Conservation (phyloP, 495 filamentous ascomycete species). For the Hamigera avellanea region DNA sequence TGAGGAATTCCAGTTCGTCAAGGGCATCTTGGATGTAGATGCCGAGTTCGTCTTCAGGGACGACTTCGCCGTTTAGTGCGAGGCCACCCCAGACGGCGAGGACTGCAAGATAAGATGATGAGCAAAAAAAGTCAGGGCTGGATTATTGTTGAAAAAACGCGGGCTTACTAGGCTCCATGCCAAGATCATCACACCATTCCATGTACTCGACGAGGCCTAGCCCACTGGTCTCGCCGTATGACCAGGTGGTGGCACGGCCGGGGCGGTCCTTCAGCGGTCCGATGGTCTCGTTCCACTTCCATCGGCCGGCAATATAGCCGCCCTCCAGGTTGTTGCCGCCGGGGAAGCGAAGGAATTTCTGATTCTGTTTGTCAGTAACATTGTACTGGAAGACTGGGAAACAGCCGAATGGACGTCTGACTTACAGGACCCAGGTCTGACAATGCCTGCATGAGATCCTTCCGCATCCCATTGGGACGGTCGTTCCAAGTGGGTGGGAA, state of each 20-base stretch:
- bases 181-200: slow-evolving; percentile 52
- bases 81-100: slow-evolving; percentile 50
- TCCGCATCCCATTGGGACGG: slow-evolving; percentile 50
- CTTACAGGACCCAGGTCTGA: slow-evolving; percentile 28
- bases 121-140: too few species aligned
- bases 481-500: slow-evolving; percentile 52
- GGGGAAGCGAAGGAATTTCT: slow-evolving; percentile 51
- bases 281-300: slow-evolving; percentile 61
- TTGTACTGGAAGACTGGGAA: neutral
- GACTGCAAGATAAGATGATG: slow-evolving; percentile 24
- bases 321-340: slow-evolving; percentile 60
- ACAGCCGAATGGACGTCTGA: neutral
- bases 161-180: slow-evolving; percentile 37
- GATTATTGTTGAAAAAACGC: too few species aligned
- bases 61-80: slow-evolving; percentile 39
- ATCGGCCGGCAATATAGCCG: slow-evolving; percentile 35
- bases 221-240: slow-evolving; percentile 46
- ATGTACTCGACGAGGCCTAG: slow-evolving; percentile 52
- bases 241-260: slow-evolving; percentile 46
- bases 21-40: slow-evolving; percentile 45
- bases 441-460: slow-evolving; percentile 49
- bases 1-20: slow-evolving; percentile 48
- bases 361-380: slow-evolving; percentile 8
- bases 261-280: slow-evolving; percentile 52
- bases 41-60: slow-evolving; percentile 18